These are phyloP conservation scores for Astragalus glycyphyllos DNA, from an alignment of 306 rosid species.

Conservation along the genomic window DNA sequence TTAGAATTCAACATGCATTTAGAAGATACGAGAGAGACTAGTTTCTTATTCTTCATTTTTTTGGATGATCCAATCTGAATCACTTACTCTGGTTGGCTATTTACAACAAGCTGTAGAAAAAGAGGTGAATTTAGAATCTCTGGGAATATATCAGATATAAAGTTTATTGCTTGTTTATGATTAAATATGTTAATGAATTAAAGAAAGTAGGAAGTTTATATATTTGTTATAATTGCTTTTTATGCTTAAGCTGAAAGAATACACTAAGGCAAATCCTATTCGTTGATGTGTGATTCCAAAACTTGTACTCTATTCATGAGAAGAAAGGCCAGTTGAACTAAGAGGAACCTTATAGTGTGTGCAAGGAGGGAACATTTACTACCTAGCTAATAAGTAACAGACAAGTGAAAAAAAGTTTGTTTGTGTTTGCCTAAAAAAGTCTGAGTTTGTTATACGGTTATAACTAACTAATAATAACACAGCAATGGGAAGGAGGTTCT, in stretches of 20 bases:
- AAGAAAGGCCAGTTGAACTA: too few relatives aligned
- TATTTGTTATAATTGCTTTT: not conserved
- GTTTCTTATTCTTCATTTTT: conserved; percentile 58
- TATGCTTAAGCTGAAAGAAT: conserved; percentile 24
- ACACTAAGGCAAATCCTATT: not conserved
- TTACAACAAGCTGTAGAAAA: conserved; percentile 29
- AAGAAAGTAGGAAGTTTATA: not conserved
- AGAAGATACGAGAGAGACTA: conserved; percentile 24
- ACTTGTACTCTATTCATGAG: too few relatives aligned
- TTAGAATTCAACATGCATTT: too few relatives aligned
- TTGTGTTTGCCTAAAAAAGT: too few relatives aligned
- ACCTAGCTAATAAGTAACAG: too few relatives aligned
- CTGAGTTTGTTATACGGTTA: too few relatives aligned
- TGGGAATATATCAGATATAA: conserved; percentile 3
- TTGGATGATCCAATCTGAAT: conserved; percentile 19
- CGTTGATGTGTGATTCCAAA: too few relatives aligned
- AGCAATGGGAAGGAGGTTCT: too few relatives aligned
- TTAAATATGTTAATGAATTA: not conserved
- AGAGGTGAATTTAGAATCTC: conserved; percentile 31
- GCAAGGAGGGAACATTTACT: too few relatives aligned
- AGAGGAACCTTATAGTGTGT: too few relatives aligned
- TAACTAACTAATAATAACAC: too few relatives aligned
- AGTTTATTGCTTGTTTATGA: conserved; percentile 21
- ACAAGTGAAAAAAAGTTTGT: too few relatives aligned
- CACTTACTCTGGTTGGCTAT: conserved; percentile 32